Evolutionary conservation across 2,329 filamentous ascomycete genomes (phyloP), one percentile per base, ranked within the genome.

Genomic region (Aquanectria penicillioides): DNA sequence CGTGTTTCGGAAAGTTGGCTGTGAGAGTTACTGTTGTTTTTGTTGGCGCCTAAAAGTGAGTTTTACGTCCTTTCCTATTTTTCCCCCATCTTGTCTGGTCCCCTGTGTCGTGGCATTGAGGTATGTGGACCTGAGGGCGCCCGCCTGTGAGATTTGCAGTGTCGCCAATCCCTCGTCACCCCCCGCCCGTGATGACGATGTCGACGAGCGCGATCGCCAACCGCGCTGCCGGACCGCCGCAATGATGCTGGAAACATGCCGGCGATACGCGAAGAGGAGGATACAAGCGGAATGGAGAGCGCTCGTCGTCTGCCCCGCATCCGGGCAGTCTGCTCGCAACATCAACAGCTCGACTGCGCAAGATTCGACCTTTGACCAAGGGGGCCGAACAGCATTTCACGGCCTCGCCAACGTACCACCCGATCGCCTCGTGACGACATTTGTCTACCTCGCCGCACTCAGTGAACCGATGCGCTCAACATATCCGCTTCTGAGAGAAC

Each of bases 11-110:
- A 75, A 74, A 68, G 69, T 77, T 76, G 74, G 72, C 74, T 76
- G 70, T 76, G 73, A 76, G 70, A 74, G 71, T 75, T 75, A 74
- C 74, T 74, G 73, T 76, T 77, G 77, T 78, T 80, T 76, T 80
- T 80, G 74, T 77, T 78, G 80, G 80, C 80, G 79, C 80, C 74
- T 75, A 83, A 83, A 82, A 83, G 81, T 83, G 75, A 83, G 81
- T 83, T 63, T 66, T 61, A 38, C 57, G 40, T 50, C 29, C 47
- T 36, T 29, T 55, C 54, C 49, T 41, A 44, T 33, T 50, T 62
- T 54, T 66, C 54, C 46, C 63, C 58, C 60, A 28, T 61, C 62
- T 63, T 37, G 61, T 44, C 38, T 28, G 29, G 59, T 62, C 43
- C 52, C 40, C 23, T 64, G 49, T 31, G 59, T 68, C 41, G 67